phyloP scores from a whole-genome alignment of 1,284 basidiomycete species.

The Cryptococcus depauperatus region DNA sequence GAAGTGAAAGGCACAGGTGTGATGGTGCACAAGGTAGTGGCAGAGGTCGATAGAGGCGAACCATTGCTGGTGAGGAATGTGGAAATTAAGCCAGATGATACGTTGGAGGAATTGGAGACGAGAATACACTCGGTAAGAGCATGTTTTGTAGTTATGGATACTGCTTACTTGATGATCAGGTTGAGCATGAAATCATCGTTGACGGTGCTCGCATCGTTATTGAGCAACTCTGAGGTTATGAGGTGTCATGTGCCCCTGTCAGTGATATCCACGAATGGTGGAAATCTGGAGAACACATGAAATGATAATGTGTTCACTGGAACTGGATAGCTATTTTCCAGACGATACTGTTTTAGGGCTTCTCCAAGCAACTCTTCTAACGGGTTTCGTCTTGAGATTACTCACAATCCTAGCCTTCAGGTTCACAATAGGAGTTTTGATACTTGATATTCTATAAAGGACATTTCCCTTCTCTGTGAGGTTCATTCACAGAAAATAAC shows the following conservation, averaged over 20 bases:
- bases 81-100: conserved; percentile 63
- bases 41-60: conserved; percentile 85
- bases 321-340: not conserved
- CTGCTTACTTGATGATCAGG: conserved; percentile 21
- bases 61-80: conserved; percentile 77
- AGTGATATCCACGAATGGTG: too few relatives aligned
- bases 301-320: conserved; percentile 4
- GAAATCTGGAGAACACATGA: too few relatives aligned
- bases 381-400: too few relatives aligned
- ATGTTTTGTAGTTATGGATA: not conserved
- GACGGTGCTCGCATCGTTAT: conserved; percentile 65
- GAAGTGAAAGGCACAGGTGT: conserved; percentile 70
- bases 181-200: conserved; percentile 89
- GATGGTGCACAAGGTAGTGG: conserved; percentile 92
- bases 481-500: too few relatives aligned
- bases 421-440: too few relatives aligned
- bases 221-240: conserved; percentile 48
- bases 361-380: too few relatives aligned
- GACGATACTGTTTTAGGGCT: too few relatives aligned
- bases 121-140: conserved; percentile 57
- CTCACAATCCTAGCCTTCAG: too few relatives aligned
- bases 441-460: too few relatives aligned
- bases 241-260: too few relatives aligned
- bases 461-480: too few relatives aligned
- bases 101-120: conserved; percentile 64